Percentiles rank a stretch among this genome's conserved stretches.
phyloP scores from a whole-genome alignment of 345 rosid species.

The Hibiscus tridactylites region DNA sequence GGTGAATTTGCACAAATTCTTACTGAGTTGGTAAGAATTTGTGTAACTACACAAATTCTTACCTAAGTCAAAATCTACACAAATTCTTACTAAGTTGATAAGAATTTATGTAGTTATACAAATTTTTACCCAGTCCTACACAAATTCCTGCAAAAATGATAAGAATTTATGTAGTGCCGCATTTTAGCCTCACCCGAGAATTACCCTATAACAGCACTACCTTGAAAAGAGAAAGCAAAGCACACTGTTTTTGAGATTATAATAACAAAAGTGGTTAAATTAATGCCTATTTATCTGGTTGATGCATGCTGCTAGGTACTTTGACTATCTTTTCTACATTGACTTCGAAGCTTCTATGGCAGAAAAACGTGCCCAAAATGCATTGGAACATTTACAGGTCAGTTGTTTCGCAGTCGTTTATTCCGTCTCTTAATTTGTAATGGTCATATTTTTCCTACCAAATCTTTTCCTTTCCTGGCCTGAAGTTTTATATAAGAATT shows the following conservation, averaged over 20 bases:
- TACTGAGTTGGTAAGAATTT: too few species aligned
- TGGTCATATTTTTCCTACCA: neutral
- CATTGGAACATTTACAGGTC: constrained; percentile 82
- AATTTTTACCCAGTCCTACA: too few species aligned
- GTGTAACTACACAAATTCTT: too few species aligned
- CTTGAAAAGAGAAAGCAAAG: neutral
- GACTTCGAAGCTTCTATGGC: constrained; percentile 98
- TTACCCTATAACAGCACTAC: too few species aligned
- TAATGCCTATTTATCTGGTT: neutral
- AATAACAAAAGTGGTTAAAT: neutral
- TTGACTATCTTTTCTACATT: constrained; percentile 81
- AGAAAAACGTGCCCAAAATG: constrained; percentile 67
- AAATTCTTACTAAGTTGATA: too few species aligned
- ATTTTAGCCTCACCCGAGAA: too few species aligned
- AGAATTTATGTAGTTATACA: too few species aligned
- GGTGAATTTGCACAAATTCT: too few species aligned
- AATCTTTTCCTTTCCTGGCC: too few species aligned
- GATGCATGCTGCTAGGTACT: constrained; percentile 50
- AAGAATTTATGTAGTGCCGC: too few species aligned
- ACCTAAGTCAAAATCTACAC: too few species aligned
- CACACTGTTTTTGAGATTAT: neutral
- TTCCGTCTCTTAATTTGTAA: neutral
- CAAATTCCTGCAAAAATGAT: too few species aligned
- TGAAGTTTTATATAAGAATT: neutral
- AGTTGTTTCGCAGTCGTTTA: constrained; percentile 2